phyloP scores from a whole-genome alignment of 1,284 basidiomycete genomes.

The Tilletia indica region DNA sequence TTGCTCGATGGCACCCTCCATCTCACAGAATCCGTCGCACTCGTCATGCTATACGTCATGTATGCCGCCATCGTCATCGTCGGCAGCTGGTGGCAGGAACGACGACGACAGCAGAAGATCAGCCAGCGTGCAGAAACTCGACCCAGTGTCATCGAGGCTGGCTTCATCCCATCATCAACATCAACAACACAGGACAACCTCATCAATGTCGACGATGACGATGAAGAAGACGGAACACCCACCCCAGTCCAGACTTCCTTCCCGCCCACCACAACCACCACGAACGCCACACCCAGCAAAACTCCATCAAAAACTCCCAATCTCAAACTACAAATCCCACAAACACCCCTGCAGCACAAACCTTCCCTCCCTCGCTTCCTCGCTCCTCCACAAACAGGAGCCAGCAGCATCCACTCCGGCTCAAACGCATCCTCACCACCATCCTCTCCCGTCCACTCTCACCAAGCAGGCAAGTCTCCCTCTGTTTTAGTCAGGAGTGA shows the following conservation, averaged over 20 bases:
- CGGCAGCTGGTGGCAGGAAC: constrained; percentile 70
- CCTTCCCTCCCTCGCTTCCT: background rate
- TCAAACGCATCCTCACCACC: background rate
- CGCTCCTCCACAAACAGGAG: background rate
- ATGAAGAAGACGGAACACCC: background rate
- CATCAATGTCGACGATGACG: background rate
- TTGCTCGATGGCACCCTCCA: constrained; percentile 75
- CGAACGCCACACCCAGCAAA: background rate
- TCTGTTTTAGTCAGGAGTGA: background rate
- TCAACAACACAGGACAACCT: background rate
- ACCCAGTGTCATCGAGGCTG: constrained; percentile 5
- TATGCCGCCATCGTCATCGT: constrained; percentile 78
- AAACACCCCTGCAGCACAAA: background rate
- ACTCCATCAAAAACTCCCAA: background rate
- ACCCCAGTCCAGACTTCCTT: background rate
- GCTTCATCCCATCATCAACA: background rate
- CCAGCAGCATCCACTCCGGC: background rate
- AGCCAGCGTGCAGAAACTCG: background rate
- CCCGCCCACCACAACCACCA: background rate
- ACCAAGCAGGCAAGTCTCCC: no score
- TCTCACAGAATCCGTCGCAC: constrained; percentile 70
- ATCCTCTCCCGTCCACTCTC: background rate
- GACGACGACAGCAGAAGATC: constrained; percentile 23
- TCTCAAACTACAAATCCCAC: background rate
- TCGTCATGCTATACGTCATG: constrained; percentile 73